phyloP scores from a whole-genome alignment of 2,329 filamentous ascomycete genomes.

The Beauveria australis region DNA sequence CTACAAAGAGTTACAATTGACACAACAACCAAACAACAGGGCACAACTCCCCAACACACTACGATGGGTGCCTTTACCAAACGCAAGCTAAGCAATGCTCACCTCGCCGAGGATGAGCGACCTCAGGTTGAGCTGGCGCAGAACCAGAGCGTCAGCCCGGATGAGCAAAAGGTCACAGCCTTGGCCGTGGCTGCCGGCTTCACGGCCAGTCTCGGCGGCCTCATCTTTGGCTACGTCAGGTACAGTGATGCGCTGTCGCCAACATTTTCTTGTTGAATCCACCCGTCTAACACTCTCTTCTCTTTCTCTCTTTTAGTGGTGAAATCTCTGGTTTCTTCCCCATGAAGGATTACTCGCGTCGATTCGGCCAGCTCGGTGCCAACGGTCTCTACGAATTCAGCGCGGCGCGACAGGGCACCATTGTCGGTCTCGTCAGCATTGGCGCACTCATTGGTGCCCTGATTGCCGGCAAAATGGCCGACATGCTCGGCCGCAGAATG shows the following conservation, averaged over 20 bases:
- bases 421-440: slow-evolving; percentile 54
- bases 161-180: slow-evolving; percentile 27
- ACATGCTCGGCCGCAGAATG: slow-evolving; percentile 51
- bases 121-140: slow-evolving; percentile 16
- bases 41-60: not conserved
- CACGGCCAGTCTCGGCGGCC: slow-evolving; percentile 46
- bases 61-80: slow-evolving; percentile 8
- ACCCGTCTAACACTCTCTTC: not conserved
- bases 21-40: not conserved
- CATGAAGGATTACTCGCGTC: slow-evolving; percentile 47
- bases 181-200: slow-evolving; percentile 40
- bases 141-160: slow-evolving; percentile 9
- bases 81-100: slow-evolving; percentile 2
- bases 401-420: slow-evolving; percentile 52
- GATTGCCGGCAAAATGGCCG: slow-evolving; percentile 51
- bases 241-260: slow-evolving; percentile 21
- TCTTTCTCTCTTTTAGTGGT: slow-evolving; percentile 31
- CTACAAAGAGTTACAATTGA: not conserved
- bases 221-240: slow-evolving; percentile 52
- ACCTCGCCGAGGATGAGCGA: slow-evolving; percentile 3
- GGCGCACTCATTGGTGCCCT: slow-evolving; percentile 53
- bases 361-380: slow-evolving; percentile 40
- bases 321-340: slow-evolving; percentile 54
- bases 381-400: slow-evolving; percentile 40
- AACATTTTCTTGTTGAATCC: not conserved